Base-by-base conservation (phyloP, 306 rosid genomes). In the Quercus engelmannii region DNA sequence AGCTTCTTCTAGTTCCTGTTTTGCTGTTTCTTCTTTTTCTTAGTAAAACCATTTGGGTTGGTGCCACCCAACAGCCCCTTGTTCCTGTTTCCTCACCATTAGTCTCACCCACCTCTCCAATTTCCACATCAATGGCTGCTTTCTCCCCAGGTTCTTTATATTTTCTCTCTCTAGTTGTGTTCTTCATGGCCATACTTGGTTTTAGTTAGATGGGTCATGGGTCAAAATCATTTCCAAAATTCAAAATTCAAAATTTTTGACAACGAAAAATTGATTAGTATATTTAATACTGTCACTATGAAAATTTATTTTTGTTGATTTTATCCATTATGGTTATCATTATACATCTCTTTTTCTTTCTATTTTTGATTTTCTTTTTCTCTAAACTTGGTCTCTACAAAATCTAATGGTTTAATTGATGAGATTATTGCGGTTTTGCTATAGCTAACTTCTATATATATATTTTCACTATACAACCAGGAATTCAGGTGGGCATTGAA, bases 141-240 rank as follows among this genome's bases (percentile, higher is more conserved):
- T 77, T 82, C 41, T 82, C 98, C 63, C 92, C 99, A 64, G 96
- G 96, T 89, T 52, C 51, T 62, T 75, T 46, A 56, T 52, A 51
- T 31, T 13, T 12, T 2, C 11, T 38, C 46, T 41, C 46, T 41
- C 43, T 38, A 2, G 43, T 38, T 26, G 51, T 46, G 33, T 10
- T 26, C 52, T 46, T 31, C 17, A 71, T 76, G 54, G 75, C 67
- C 74, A 62, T 83, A 3, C 83, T 55, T 82, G 76, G 74, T 78
- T 73, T 46, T 26, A 63, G 31, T 52, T 78, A 65, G 51, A 35
- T 31, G 76, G 51, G 8, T 33, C 74, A 58, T 3, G 17, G 17
- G 15, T 3, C 54, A 49, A 49, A 79, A 78, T 73, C 62, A 10
- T 62, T 85, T 78, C 63, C 73, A 33, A 84, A 85, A 79, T 90